These are phyloP conservation scores for Solanum gracilifrons DNA, from an alignment of 257 asterid genomes.

Conservation along the genomic window DNA sequence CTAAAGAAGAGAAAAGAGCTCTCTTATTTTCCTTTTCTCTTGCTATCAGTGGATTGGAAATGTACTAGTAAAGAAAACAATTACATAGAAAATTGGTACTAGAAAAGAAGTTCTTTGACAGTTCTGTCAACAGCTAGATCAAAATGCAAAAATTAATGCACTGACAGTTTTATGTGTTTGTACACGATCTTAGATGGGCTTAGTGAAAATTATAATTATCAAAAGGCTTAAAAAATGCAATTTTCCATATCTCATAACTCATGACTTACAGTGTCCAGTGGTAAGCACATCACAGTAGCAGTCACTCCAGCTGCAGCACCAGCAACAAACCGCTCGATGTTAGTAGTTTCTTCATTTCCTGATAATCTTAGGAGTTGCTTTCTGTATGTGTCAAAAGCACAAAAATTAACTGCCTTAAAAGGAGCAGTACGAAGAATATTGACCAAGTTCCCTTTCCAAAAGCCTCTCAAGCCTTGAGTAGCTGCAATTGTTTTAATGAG, in stretches of 20 bases:
- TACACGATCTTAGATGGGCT: not conserved
- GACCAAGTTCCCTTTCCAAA: slow-evolving; percentile 95
- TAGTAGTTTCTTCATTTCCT: slow-evolving; percentile 72
- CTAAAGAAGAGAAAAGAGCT: not conserved
- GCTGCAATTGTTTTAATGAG: slow-evolving; percentile 64
- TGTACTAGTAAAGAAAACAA: not conserved
- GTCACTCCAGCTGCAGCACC: slow-evolving; percentile 99
- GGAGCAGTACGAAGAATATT: slow-evolving; percentile 97
- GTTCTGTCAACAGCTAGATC: not conserved
- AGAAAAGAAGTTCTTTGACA: not conserved
- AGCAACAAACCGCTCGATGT: slow-evolving; percentile 70
- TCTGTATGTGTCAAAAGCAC: slow-evolving; percentile 81
- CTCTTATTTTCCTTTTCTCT: not conserved
- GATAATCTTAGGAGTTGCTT: slow-evolving; percentile 68
- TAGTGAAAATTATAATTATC: not conserved
- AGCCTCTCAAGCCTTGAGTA: slow-evolving; percentile 90
- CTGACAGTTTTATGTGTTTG: not conserved
- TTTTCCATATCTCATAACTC: not conserved
- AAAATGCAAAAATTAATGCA: not conserved
- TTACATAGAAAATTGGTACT: not conserved
- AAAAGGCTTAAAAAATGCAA: not conserved
- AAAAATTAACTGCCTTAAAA: slow-evolving; percentile 90
- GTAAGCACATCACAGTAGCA: slow-evolving; percentile 92
- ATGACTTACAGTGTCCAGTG: slow-evolving; percentile 82
- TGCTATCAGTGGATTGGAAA: not conserved